Conservation (phyloP, 768 basidiomycete genomes). For the Sarcodon aspratus region DNA sequence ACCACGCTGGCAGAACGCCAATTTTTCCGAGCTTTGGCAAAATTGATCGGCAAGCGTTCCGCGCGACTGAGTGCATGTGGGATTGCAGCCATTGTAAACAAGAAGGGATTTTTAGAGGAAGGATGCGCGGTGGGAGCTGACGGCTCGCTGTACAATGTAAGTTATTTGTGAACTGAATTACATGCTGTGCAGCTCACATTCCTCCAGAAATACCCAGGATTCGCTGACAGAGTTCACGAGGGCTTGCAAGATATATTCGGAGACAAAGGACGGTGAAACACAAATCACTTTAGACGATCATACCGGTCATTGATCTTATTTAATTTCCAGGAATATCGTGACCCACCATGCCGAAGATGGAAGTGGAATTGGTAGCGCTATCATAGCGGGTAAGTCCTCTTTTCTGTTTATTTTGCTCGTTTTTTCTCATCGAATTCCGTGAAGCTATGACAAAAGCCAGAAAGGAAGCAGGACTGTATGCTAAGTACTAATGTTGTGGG, state of each 20-base stretch:
- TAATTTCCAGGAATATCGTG: constrained; percentile 45
- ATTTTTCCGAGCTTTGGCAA: constrained; percentile 92
- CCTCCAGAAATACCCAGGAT: constrained; percentile 89
- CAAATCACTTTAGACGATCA: background rate
- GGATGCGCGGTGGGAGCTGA: constrained; percentile 88
- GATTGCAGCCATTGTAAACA: constrained; percentile 92
- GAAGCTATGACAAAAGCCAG: constrained; percentile 85
- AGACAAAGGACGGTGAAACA: constrained; percentile 78
- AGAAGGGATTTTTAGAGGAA: constrained; percentile 88
- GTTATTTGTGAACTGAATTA: constrained; percentile 14
- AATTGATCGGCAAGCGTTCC: constrained; percentile 80
- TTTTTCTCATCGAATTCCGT: constrained; percentile 2
- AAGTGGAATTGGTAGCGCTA: constrained; percentile 91
- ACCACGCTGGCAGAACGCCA: constrained; percentile 94
- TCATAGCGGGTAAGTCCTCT: constrained; percentile 65
- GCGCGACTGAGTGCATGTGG: constrained; percentile 90
- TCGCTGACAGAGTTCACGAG: constrained; percentile 86
- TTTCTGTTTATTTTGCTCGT: background rate
- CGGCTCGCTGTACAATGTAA: constrained; percentile 88
- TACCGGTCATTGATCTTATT: background rate
- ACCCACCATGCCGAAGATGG: constrained; percentile 86
- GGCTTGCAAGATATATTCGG: constrained; percentile 93
- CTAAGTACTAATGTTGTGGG: constrained; percentile 32
- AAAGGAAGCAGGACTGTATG: constrained; percentile 52
- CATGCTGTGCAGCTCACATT: background rate